Conservation (phyloP, 805 yeast genomes). For the Candida wancherniae region DNA sequence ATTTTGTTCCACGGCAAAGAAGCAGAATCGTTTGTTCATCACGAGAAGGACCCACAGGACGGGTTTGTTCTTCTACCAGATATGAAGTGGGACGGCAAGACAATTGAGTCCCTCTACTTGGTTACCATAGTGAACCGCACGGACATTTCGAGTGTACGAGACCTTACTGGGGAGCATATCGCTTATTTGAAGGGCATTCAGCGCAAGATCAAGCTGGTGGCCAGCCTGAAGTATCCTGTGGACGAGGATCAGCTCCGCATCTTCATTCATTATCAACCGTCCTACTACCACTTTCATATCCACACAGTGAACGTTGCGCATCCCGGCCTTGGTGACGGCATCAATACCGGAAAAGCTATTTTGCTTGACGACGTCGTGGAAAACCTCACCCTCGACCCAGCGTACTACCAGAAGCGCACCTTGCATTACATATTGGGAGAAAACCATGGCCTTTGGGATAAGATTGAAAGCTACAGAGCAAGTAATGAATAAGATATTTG, state of each 20-base stretch:
- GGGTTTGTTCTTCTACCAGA: constrained; percentile 85
- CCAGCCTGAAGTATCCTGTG: constrained; percentile 39
- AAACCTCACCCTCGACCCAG: constrained; percentile 50
- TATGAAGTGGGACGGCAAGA: constrained; percentile 90
- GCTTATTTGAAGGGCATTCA: constrained; percentile 51
- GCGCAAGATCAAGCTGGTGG: constrained; percentile 41
- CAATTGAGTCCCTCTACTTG: constrained; percentile 66
- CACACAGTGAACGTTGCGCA: constrained; percentile 78
- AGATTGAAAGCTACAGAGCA: constrained; percentile 1
- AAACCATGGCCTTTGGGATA: constrained; percentile 67
- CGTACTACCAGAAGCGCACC: constrained; percentile 55
- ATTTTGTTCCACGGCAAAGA: constrained; percentile 80
- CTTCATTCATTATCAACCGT: constrained; percentile 91
- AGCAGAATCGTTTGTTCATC: constrained; percentile 69
- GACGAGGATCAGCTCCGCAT: constrained; percentile 57
- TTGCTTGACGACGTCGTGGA: constrained; percentile 79
- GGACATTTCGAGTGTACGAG: constrained; percentile 72
- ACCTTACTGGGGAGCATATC: constrained; percentile 55
- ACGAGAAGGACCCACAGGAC: constrained; percentile 47
- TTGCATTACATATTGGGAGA: constrained; percentile 70
- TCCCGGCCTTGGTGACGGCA: constrained; percentile 63
- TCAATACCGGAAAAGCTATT: constrained; percentile 75
- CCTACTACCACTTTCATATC: constrained; percentile 92
- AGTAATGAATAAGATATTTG: constrained; percentile 6
- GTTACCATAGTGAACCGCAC: constrained; percentile 68